Conservation (phyloP, 2,329 filamentous ascomycete genomes). For the Aureobasidium sp. region DNA sequence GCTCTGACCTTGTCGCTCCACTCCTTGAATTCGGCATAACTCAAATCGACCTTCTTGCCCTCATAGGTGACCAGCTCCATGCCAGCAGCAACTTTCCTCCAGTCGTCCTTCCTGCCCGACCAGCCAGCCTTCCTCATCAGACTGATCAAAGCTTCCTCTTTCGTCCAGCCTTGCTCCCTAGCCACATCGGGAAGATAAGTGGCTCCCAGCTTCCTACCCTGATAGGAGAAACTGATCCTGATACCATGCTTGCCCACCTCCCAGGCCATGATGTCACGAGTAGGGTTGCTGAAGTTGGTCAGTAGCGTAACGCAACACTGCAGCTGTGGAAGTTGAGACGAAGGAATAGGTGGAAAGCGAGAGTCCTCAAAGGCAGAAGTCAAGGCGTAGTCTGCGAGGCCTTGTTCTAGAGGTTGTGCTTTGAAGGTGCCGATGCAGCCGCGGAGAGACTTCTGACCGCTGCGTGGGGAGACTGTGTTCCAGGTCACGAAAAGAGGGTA, state of each 20-base stretch:
- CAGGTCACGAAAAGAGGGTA: constrained; percentile 90
- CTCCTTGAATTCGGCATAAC: constrained; percentile 66
- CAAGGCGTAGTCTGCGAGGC: constrained; percentile 72
- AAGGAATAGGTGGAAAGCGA: constrained; percentile 56
- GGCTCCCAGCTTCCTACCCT: constrained; percentile 66
- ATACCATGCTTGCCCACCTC: constrained; percentile 78
- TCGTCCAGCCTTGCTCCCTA: constrained; percentile 86
- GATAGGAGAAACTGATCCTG: constrained; percentile 73
- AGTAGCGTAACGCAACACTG: constrained; percentile 65
- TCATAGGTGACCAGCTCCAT: constrained; percentile 79
- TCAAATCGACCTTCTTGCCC: constrained; percentile 67
- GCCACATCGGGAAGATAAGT: constrained; percentile 93
- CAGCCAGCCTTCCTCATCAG: constrained; percentile 94
- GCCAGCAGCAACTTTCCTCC: constrained; percentile 65
- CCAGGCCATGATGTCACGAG: constrained; percentile 71
- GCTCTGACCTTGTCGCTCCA: constrained; percentile 53
- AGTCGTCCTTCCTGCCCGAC: constrained; percentile 59
- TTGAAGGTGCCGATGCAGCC: constrained; percentile 97
- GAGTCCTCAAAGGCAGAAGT: constrained; percentile 66
- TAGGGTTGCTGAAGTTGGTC: constrained; percentile 59
- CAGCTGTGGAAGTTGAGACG: constrained; percentile 59
- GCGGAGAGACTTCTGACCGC: constrained; percentile 61
- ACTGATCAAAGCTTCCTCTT: constrained; percentile 83
- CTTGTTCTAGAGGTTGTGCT: constrained; percentile 62
- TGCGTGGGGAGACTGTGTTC: constrained; percentile 59